phyloP scores from a whole-genome alignment of 805 yeast species.

The Candida maris region DNA sequence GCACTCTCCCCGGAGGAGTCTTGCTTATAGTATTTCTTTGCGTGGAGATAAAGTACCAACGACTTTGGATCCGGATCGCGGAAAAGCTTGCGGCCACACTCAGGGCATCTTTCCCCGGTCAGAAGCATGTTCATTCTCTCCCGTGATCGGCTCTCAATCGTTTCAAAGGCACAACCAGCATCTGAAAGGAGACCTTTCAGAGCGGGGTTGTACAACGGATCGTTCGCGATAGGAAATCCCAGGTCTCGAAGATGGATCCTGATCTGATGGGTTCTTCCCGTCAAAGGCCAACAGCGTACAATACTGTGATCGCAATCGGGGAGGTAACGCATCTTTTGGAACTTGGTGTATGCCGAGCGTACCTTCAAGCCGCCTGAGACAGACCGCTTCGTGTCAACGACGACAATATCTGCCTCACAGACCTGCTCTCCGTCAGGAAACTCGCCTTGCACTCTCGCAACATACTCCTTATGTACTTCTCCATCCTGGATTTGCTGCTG shows the following conservation, averaged over 20 bases:
- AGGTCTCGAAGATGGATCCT: constrained; percentile 50
- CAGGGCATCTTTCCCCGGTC: constrained; percentile 28
- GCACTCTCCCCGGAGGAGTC: constrained; percentile 1
- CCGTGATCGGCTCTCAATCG: constrained; percentile 10
- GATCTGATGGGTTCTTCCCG: constrained; percentile 57
- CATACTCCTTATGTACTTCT: constrained; percentile 37
- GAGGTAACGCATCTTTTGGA: constrained; percentile 30
- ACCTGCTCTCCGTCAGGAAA: constrained; percentile 34
- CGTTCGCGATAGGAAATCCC: constrained; percentile 36
- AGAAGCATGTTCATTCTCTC: constrained; percentile 17
- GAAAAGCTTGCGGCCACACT: constrained; percentile 34
- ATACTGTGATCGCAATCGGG: constrained; percentile 34
- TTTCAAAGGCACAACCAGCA: constrained; percentile 5
- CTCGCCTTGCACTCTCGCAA: constrained; percentile 42
- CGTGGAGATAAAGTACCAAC: constrained; percentile 45
- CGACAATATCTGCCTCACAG: constrained; percentile 37
- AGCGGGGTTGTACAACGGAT: constrained; percentile 27
- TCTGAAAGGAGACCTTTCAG: neutral
- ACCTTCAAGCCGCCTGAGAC: constrained; percentile 21
- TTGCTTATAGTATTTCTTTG: constrained; percentile 36
- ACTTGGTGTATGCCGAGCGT: constrained; percentile 22
- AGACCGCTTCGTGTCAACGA: constrained; percentile 29
- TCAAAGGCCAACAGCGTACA: constrained; percentile 45
- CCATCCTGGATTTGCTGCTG: constrained; percentile 33
- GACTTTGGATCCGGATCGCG: constrained; percentile 28